These are phyloP conservation scores for Naematelia aurantialba DNA, from an alignment of 768 basidiomycete genomes.

Conservation along the genomic window DNA sequence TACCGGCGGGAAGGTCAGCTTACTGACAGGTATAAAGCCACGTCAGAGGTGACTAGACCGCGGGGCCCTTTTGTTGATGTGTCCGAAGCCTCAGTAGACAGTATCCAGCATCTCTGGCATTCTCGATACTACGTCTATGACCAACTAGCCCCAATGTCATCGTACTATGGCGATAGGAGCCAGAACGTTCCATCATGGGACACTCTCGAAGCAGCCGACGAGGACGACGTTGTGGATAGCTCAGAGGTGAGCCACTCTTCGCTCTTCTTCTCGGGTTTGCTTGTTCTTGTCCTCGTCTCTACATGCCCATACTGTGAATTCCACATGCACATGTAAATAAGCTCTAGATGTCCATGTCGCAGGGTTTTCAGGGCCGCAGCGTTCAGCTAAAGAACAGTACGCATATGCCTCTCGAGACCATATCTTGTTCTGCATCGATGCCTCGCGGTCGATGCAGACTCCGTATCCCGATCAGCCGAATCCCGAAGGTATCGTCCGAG, in stretches of 20 bases:
- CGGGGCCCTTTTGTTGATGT: slow-evolving; percentile 10
- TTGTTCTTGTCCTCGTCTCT: not conserved
- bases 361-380: not conserved
- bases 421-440: slow-evolving; percentile 93
- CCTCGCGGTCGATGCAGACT: slow-evolving; percentile 81
- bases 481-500: slow-evolving; percentile 56
- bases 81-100: too few relatives aligned
- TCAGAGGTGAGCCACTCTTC: slow-evolving; percentile 34
- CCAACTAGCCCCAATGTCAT: too few relatives aligned
- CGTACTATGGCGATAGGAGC: slow-evolving; percentile 37
- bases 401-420: slow-evolving; percentile 76
- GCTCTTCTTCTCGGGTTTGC: not conserved
- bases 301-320: not conserved
- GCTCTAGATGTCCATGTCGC: too few relatives aligned
- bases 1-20: not conserved
- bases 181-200: slow-evolving; percentile 42
- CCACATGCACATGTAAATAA: too few relatives aligned
- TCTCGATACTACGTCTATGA: not conserved
- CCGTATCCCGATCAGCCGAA: slow-evolving; percentile 59
- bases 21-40: not conserved
- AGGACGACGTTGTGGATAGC: slow-evolving; percentile 38
- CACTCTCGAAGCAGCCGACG: slow-evolving; percentile 31
- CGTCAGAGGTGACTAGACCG: slow-evolving; percentile 3
- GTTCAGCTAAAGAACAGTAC: slow-evolving; percentile 52
- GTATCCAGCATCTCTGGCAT: too few relatives aligned